These are phyloP conservation scores for Polytolypa hystricis DNA, from an alignment of 2,329 filamentous ascomycete genomes.

Conservation along the genomic window DNA sequence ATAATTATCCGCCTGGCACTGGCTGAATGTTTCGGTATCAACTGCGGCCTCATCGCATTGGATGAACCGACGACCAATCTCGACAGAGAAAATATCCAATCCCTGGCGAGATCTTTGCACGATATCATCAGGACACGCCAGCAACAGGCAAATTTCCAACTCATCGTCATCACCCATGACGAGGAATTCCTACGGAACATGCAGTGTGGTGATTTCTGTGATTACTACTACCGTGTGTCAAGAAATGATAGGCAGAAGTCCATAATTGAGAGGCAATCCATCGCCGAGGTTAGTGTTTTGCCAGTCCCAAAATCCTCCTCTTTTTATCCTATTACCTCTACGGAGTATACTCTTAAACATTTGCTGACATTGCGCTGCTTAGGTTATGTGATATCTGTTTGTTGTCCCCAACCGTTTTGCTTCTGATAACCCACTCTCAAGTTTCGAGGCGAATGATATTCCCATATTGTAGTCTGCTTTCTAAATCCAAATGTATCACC, in stretches of 20 bases:
- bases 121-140: conserved; percentile 75
- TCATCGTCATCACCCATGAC: conserved; percentile 98
- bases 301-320: too few relatives aligned
- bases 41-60: conserved; percentile 90
- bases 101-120: conserved; percentile 72
- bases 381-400: too few relatives aligned
- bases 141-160: conserved; percentile 87
- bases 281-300: conserved; percentile 36
- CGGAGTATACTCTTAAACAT: too few relatives aligned
- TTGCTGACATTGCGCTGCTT: too few relatives aligned
- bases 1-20: conserved; percentile 96
- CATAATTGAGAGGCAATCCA: conserved; percentile 58
- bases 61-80: conserved; percentile 98
- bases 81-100: conserved; percentile 86
- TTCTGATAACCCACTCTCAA: too few relatives aligned
- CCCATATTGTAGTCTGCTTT: too few relatives aligned
- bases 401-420: too few relatives aligned
- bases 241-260: conserved; percentile 79
- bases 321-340: too few relatives aligned
- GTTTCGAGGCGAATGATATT: too few relatives aligned
- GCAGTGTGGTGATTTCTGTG: conserved; percentile 86
- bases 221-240: conserved; percentile 80
- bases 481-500: too few relatives aligned
- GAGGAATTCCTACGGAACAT: conserved; percentile 91
- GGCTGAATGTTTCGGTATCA: conserved; percentile 90